These are phyloP conservation scores for Camptophora hylomeconis DNA, from an alignment of 2,329 filamentous ascomycete species.

Conservation along the genomic window DNA sequence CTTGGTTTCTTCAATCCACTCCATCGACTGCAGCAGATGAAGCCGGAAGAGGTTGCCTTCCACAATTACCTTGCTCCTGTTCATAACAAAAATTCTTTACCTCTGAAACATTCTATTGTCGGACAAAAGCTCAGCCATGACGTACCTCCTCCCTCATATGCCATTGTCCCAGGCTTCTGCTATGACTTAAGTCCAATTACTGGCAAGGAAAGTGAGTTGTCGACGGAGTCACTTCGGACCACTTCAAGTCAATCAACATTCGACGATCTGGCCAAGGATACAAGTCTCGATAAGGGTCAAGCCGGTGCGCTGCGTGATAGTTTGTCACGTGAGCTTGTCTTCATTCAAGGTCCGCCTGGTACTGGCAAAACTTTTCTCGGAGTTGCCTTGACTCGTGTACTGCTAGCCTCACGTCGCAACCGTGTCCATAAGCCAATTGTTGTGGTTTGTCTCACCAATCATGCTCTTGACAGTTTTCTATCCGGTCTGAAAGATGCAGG, in stretches of 20 bases:
- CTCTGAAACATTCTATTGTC: conserved; percentile 1
- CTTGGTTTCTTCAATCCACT: conserved; percentile 46
- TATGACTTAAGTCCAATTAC: conserved; percentile 16
- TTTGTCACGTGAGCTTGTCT: conserved; percentile 39
- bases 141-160: conserved; percentile 17
- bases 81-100: background rate
- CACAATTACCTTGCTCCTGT: conserved; percentile 13
- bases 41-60: conserved; percentile 19
- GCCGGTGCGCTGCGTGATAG: conserved; percentile 40
- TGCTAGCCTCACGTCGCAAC: conserved; percentile 16
- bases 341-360: conserved; percentile 59
- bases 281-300: conserved; percentile 22
- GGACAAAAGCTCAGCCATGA: conserved; percentile 2
- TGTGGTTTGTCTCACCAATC: conserved; percentile 22
- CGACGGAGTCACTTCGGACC: conserved; percentile 6
- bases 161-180: conserved; percentile 8
- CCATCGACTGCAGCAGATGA: conserved; percentile 42
- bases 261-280: conserved; percentile 8
- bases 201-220: conserved; percentile 3
- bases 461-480: conserved; percentile 22
- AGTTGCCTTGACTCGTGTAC: conserved; percentile 30
- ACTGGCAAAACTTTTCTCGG: conserved; percentile 56
- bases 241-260: conserved; percentile 5
- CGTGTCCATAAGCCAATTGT: conserved; percentile 18
- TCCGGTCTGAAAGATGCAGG: conserved; percentile 17